Base-by-base conservation (phyloP, 805 yeast species). In the Pichia rugopelliculosa region DNA sequence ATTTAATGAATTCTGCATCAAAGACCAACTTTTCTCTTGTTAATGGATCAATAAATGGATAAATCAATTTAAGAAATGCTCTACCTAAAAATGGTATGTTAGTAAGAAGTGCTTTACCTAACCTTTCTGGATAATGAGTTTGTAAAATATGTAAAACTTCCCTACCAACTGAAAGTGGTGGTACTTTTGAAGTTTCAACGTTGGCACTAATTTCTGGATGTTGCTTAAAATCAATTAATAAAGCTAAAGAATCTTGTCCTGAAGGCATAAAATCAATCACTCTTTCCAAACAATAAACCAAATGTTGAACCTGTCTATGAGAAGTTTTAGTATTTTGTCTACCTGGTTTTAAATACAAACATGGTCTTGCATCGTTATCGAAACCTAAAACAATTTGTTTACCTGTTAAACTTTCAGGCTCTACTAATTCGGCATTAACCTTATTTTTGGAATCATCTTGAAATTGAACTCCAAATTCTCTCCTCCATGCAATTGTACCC, bases 101-200 rank as follows among this genome's bases (percentile, higher is more conserved):
- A 42, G 95, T 87, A 46, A 93, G 73, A 42, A 90, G 73, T 0
- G 97, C 97, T 61, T 83, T 84, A 36, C 99, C 99, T 50, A 93
- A 73, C 59, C 99, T 78, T 65, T 93, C 99, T 4, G 99, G 99
- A 64, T 93, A 93, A 66, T 93, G 99, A 12, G 95, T 89, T 68
- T 93, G 99, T 57, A 93, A 72, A 62, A 93, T 93, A 64, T 85
- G 87, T 55, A 93, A 74, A 27, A 91, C 98, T 67, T 89, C 96
- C 62, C 90, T 83, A 33, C 96, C 97, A 17, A 81, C 85, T 44
- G 84, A 76, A 39, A 91, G 72, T 1, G 96, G 88, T n/a, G 98
- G 98, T 48, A 88, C 79, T 61, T 85, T 87, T 49, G 84, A 76
- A 27, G 78, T 69, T 48, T 69, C 72, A 45, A 70, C 80, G 63